Conservation (phyloP, 768 basidiomycete genomes). For the Trichaptum fuscoviolaceum region DNA sequence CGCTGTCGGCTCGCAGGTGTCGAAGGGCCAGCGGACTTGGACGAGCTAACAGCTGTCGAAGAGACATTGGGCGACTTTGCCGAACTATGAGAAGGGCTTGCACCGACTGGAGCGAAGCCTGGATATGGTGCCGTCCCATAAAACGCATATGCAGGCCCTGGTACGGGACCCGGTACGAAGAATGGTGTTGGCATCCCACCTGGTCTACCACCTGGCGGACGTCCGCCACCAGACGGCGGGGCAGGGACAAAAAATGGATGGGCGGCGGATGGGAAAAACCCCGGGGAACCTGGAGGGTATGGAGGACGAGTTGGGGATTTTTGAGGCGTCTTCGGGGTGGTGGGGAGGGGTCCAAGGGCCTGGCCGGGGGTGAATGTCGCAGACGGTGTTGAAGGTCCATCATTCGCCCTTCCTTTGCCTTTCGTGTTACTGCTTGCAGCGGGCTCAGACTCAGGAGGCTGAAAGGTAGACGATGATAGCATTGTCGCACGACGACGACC, state of each 20-base stretch:
- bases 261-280: background rate
- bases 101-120: constrained; percentile 19
- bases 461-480: background rate
- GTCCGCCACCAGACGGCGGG: background rate
- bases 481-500: constrained; percentile 49
- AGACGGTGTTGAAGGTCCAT: constrained; percentile 21
- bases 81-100: constrained; percentile 15
- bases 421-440: constrained; percentile 13
- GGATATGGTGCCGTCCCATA: constrained; percentile 23
- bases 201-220: background rate
- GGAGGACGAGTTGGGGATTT: background rate
- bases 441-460: background rate
- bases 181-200: background rate
- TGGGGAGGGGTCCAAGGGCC: constrained; percentile 19
- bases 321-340: background rate
- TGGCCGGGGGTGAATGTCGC: constrained; percentile 20
- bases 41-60: background rate
- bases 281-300: background rate
- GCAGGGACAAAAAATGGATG: background rate
- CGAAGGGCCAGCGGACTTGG: background rate
- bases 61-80: background rate
- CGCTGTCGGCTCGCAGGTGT: constrained; percentile 10
- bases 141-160: background rate
- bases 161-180: background rate
- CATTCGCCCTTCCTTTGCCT: constrained; percentile 16